Evolutionary conservation across 305 asterid genomes (phyloP).

Genomic region (Ilex paraguariensis): DNA sequence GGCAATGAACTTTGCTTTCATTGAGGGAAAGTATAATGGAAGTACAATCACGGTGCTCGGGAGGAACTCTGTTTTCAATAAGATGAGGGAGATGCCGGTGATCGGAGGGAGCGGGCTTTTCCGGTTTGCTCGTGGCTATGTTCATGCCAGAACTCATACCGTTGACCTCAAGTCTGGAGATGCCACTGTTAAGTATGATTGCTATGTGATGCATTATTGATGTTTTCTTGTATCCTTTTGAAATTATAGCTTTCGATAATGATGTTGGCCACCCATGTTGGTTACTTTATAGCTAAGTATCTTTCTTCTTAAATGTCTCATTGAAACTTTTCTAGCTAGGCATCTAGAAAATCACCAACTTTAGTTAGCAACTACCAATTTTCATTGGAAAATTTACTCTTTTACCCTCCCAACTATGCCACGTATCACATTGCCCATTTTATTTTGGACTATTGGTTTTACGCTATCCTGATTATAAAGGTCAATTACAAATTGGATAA

Average conservation of each 20-base stretch:
- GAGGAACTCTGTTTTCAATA: constrained; percentile 32
- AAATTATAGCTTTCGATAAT: neutral
- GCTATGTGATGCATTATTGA: constrained; percentile 38
- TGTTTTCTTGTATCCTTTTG: neutral
- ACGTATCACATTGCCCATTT: too few species aligned
- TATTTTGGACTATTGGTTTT: too few species aligned
- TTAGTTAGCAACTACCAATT: too few species aligned
- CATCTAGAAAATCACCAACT: too few species aligned
- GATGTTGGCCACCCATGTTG: neutral
- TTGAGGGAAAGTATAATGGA: constrained; percentile 46
- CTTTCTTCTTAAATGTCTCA: too few species aligned
- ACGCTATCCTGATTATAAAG: too few species aligned
- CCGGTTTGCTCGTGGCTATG: constrained; percentile 63
- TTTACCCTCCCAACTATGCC: too few species aligned
- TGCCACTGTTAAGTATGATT: constrained; percentile 60
- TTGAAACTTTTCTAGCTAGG: too few species aligned
- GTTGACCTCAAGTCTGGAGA: constrained; percentile 25
- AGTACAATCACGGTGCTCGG: constrained; percentile 52
- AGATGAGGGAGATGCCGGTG: constrained; percentile 62
- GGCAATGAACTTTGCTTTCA: constrained; percentile 37
- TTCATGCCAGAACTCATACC: constrained; percentile 37
- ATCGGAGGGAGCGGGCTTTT: constrained; percentile 58
- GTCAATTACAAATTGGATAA: too few species aligned
- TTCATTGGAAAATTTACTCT: too few species aligned
- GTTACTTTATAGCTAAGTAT: too few species aligned